These are phyloP conservation scores for Clarireedia paspali DNA, from an alignment of 2,329 filamentous ascomycete species.

Conservation along the genomic window DNA sequence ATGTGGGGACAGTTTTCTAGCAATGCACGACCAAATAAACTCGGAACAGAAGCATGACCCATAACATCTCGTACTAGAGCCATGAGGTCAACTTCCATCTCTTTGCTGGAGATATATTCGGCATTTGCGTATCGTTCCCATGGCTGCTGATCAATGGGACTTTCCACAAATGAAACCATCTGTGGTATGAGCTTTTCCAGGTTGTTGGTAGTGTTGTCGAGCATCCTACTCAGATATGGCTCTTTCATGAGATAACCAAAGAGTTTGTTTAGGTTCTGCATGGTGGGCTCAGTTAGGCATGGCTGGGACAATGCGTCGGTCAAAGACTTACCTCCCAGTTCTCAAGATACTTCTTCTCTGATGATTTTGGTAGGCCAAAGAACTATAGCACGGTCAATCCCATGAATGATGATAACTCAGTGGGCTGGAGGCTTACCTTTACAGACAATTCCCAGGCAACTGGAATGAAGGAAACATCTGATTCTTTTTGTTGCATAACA, in stretches of 20 bases:
- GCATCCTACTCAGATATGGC: conserved; percentile 36
- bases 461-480: conserved; percentile 14
- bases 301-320: not conserved
- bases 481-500: conserved; percentile 22
- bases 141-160: conserved; percentile 50
- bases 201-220: conserved; percentile 31
- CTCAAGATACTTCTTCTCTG: conserved; percentile 18
- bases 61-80: conserved; percentile 49
- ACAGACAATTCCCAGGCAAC: conserved; percentile 16
- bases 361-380: conserved; percentile 23
- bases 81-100: conserved; percentile 45
- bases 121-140: conserved; percentile 52
- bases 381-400: conserved; percentile 15
- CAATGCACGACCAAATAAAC: conserved; percentile 45
- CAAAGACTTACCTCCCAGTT: conserved; percentile 26
- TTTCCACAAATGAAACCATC: conserved; percentile 50
- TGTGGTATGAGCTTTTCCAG: conserved; percentile 42
- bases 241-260: conserved; percentile 37
- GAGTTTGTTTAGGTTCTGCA: not conserved
- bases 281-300: not conserved
- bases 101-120: conserved; percentile 33
- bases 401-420: too few species aligned
- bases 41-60: conserved; percentile 40
- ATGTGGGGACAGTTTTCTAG: conserved; percentile 44
- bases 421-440: conserved; percentile 11